Conservation (phyloP, 192 early-diverging fungal genomes). For the Phlyctochytrium bullatum region DNA sequence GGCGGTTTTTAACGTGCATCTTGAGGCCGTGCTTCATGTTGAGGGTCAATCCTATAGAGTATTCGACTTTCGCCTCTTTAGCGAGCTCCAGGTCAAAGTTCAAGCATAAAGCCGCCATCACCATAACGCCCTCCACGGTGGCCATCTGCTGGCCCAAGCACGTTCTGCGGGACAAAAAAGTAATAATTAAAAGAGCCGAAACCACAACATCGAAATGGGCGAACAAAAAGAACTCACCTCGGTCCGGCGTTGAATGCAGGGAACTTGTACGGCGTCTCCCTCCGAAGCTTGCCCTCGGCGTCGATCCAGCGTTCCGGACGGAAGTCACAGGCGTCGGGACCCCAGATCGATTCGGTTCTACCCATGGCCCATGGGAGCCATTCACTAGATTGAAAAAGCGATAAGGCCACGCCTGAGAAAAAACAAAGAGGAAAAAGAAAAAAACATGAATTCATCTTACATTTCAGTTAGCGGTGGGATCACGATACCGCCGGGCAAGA, state of each 20-base stretch:
- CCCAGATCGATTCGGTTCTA: slow-evolving; percentile 34
- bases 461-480: slow-evolving; percentile 50
- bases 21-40: not conserved
- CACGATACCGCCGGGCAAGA: slow-evolving; percentile 56
- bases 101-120: not conserved
- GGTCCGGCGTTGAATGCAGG: slow-evolving; percentile 61
- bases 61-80: not conserved
- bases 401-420: too few relatives aligned
- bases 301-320: slow-evolving; percentile 26
- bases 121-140: slow-evolving; percentile 21
- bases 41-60: not conserved
- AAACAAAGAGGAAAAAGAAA: too few relatives aligned
- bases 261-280: slow-evolving; percentile 39
- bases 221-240: too few relatives aligned
- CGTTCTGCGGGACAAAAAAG: not conserved
- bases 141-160: slow-evolving; percentile 38
- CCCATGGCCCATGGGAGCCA: slow-evolving; percentile 38
- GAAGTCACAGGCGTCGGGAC: slow-evolving; percentile 23
- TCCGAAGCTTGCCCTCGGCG: not conserved
- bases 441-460: too few relatives aligned
- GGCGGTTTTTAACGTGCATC: too few relatives aligned
- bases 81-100: not conserved
- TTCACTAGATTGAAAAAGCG: too few relatives aligned
- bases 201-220: too few relatives aligned
- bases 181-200: not conserved